These are phyloP conservation scores for Podosphaera fusca DNA, from an alignment of 2,329 filamentous ascomycete genomes.

Conservation along the genomic window DNA sequence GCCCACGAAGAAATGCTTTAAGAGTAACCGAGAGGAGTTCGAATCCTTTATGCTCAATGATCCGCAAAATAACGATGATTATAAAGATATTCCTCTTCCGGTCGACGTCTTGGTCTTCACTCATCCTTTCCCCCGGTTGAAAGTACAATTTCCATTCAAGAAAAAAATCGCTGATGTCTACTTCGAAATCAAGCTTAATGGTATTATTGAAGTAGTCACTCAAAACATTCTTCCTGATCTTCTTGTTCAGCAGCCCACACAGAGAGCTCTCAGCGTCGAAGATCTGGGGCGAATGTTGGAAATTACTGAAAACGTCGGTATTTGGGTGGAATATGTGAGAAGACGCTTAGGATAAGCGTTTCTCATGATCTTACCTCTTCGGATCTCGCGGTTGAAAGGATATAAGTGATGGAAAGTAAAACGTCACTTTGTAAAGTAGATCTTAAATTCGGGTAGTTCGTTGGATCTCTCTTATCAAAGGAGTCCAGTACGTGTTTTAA, in stretches of 20 bases:
- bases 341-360: slow-evolving; percentile 9
- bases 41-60: slow-evolving; percentile 11
- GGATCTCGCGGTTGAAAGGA: no score
- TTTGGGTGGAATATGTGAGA: slow-evolving; percentile 27
- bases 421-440: background rate
- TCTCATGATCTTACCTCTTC: background rate
- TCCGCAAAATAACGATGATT: background rate
- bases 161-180: slow-evolving; percentile 13
- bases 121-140: slow-evolving; percentile 12
- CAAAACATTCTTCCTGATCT: slow-evolving; percentile 13
- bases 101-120: slow-evolving; percentile 14
- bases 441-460: no score
- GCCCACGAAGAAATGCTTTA: slow-evolving; percentile 2
- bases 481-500: no score
- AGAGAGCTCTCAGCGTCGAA: slow-evolving; percentile 9
- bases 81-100: slow-evolving; percentile 3
- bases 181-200: slow-evolving; percentile 14
- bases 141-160: slow-evolving; percentile 12
- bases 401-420: background rate
- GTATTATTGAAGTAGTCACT: slow-evolving; percentile 11
- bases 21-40: slow-evolving; percentile 12
- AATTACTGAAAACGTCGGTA: slow-evolving; percentile 23
- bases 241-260: slow-evolving; percentile 4
- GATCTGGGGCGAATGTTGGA: slow-evolving; percentile 23
- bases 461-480: no score